These are phyloP conservation scores for Salvia sclarea DNA, from an alignment of 305 asterid species.

Conservation along the genomic window DNA sequence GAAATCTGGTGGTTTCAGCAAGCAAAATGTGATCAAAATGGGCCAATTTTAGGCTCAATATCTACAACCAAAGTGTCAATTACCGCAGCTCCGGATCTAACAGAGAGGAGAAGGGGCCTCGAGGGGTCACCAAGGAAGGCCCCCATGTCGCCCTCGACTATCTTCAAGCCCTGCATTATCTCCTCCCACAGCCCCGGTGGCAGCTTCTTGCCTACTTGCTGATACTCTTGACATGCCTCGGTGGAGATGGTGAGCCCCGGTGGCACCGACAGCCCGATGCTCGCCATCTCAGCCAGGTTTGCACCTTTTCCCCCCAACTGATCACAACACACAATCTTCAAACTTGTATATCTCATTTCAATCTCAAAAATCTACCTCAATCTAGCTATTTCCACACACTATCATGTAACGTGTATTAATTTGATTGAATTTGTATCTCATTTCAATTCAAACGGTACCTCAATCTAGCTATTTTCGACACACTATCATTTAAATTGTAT, in stretches of 20 bases:
- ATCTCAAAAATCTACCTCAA: not conserved
- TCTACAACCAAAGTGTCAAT: slow-evolving; percentile 17
- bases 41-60: not conserved
- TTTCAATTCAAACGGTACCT: not conserved
- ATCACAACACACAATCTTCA: not conserved
- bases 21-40: not conserved
- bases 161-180: slow-evolving; percentile 63
- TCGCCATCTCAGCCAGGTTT: slow-evolving; percentile 98
- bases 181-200: slow-evolving; percentile 86
- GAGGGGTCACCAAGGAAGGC: slow-evolving; percentile 85
- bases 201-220: slow-evolving; percentile 63
- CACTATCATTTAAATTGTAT: not conserved
- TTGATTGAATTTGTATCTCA: too few species aligned
- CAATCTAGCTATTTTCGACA: not conserved
- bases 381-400: not conserved
- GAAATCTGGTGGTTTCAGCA: slow-evolving; percentile 58
- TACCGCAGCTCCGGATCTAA: slow-evolving; percentile 96
- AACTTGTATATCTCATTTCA: not conserved
- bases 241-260: slow-evolving; percentile 98
- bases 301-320: slow-evolving; percentile 99
- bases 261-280: slow-evolving; percentile 93
- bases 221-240: slow-evolving; percentile 94
- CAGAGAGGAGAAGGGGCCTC: slow-evolving; percentile 87
- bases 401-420: not conserved
- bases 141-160: slow-evolving; percentile 80